These are phyloP conservation scores for Tylopilus subfusipes DNA, from an alignment of 768 basidiomycete species.

Conservation along the genomic window DNA sequence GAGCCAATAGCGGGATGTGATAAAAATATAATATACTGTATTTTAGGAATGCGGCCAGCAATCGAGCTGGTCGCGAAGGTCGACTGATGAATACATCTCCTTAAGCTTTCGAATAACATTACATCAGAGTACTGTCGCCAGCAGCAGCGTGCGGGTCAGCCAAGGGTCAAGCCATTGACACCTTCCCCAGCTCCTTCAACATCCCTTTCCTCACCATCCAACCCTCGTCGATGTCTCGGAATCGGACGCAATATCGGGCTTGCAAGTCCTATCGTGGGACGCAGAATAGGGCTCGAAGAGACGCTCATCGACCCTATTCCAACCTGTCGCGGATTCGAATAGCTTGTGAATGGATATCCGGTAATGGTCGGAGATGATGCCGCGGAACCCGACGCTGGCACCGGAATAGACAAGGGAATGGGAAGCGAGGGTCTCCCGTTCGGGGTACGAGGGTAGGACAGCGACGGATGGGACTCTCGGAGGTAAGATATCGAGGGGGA, in stretches of 20 bases:
- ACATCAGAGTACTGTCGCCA: background rate
- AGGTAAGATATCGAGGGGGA: conserved; percentile 73
- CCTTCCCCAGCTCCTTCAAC: conserved; percentile 78
- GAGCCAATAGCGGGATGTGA: conserved; percentile 2
- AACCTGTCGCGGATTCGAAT: conserved; percentile 34
- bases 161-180: conserved; percentile 57
- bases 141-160: conserved; percentile 6
- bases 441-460: conserved; percentile 47
- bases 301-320: conserved; percentile 47
- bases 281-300: conserved; percentile 71
- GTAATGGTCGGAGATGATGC: conserved; percentile 72
- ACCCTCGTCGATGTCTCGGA: conserved; percentile 47
- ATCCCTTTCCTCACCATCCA: conserved; percentile 63
- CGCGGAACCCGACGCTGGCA: conserved; percentile 55
- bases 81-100: conserved; percentile 1
- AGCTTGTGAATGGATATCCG: conserved; percentile 42
- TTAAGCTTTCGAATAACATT: conserved; percentile 3
- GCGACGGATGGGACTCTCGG: conserved; percentile 53
- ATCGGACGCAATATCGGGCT: conserved; percentile 76
- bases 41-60: background rate
- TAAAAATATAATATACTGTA: too few species aligned
- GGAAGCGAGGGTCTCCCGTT: conserved; percentile 60
- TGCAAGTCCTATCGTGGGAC: conserved; percentile 65
- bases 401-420: conserved; percentile 62
- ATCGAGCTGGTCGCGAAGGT: background rate